Conservation (phyloP, 1,284 basidiomycete genomes). For the Volvariella surrecta region DNA sequence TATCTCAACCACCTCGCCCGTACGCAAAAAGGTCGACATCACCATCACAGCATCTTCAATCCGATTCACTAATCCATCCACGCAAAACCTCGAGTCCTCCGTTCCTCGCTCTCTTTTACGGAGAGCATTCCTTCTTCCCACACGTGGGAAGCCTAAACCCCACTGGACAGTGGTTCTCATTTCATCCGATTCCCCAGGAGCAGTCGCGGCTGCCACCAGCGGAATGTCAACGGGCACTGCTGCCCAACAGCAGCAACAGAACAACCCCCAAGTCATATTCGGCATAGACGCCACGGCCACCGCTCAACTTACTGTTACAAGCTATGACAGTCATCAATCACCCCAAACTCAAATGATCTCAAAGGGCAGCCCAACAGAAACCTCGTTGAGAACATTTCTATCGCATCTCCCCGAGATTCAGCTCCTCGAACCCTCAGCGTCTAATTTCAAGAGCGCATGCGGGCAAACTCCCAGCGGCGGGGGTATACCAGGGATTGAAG, state of each 20-base stretch:
- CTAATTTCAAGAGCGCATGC: slow-evolving; percentile 47
- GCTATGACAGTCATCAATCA: slow-evolving; percentile 20
- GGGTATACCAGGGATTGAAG: slow-evolving; percentile 52
- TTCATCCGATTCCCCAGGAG: slow-evolving; percentile 35
- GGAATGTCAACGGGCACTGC: slow-evolving; percentile 20
- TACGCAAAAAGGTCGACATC: slow-evolving; percentile 63
- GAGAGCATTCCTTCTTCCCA: slow-evolving; percentile 58
- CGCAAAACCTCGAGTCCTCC: slow-evolving; percentile 34
- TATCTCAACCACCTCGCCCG: slow-evolving; percentile 54
- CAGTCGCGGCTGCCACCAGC: slow-evolving; percentile 13
- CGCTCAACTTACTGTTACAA: slow-evolving; percentile 30
- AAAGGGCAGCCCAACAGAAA: slow-evolving; percentile 45
- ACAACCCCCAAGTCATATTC: slow-evolving; percentile 48
- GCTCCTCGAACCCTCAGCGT: slow-evolving; percentile 38
- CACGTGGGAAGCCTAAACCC: slow-evolving; percentile 53
- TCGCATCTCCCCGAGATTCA: slow-evolving; percentile 32
- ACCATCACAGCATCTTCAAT: slow-evolving; percentile 40
- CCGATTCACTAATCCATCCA: slow-evolving; percentile 37
- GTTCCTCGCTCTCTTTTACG: slow-evolving; percentile 37
- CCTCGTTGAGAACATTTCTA: slow-evolving; percentile 43
- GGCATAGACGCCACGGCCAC: slow-evolving; percentile 48
- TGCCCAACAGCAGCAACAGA: slow-evolving; percentile 10
- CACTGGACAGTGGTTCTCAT: slow-evolving; percentile 62
- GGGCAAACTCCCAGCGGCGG: slow-evolving; percentile 26
- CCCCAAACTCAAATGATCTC: slow-evolving; percentile 14